Conservation (phyloP, 2,329 filamentous ascomycete genomes). For the Chrysosporium keratinophilum region DNA sequence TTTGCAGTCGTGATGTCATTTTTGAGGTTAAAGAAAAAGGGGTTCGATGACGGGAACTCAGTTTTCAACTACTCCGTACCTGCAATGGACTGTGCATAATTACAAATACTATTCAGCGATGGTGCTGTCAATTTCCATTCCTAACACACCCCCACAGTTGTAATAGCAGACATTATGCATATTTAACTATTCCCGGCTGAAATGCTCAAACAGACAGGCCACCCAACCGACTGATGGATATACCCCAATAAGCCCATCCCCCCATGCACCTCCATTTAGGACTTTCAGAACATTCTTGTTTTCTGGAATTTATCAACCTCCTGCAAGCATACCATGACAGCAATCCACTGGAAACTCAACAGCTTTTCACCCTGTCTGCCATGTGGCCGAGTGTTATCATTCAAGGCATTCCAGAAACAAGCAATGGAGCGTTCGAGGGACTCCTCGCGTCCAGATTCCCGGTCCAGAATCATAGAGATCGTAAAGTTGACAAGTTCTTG, state of each 20-base stretch:
- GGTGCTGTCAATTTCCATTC: background rate
- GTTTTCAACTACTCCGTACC: background rate
- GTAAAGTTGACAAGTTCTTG: conserved; percentile 19
- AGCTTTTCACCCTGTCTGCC: conserved; percentile 14
- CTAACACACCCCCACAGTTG: background rate
- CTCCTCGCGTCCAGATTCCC: conserved; percentile 17
- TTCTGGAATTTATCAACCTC: conserved; percentile 21
- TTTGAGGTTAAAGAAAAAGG: background rate
- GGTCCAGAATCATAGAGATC: conserved; percentile 18
- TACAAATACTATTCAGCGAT: too few species aligned
- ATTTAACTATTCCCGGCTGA: too few species aligned
- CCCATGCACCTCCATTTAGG: background rate
- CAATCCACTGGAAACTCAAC: conserved; percentile 22
- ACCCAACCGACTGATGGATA: background rate
- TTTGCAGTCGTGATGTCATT: conserved; percentile 15
- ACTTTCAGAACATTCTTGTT: background rate
- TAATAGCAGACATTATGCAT: background rate
- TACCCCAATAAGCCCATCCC: background rate
- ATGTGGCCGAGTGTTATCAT: background rate
- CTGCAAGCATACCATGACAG: conserved; percentile 20
- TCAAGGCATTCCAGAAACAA: conserved; percentile 19
- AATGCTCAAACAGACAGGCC: too few species aligned
- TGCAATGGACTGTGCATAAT: too few species aligned
- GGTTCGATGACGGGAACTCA: too few species aligned
- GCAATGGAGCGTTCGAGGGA: conserved; percentile 23